phyloP scores from a whole-genome alignment of 2,329 filamentous ascomycete genomes.

The Aureobasidium lini region DNA sequence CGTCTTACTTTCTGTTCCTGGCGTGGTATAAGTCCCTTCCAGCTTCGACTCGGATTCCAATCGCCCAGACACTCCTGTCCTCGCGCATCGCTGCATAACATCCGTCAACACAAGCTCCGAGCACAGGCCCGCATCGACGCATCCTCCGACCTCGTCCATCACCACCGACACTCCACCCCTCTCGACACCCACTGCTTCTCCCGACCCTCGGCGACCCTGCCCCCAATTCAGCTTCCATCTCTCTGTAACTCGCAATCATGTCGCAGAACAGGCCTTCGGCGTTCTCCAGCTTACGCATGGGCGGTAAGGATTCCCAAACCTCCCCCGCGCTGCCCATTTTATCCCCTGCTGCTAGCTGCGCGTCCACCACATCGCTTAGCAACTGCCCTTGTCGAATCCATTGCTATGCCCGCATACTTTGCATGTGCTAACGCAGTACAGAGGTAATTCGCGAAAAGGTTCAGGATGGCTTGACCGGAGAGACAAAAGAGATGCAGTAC shows the following conservation, averaged over 20 bases:
- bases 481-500: slow-evolving; percentile 94
- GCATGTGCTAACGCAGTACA: slow-evolving; percentile 39
- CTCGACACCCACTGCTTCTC: background rate
- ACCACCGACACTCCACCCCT: background rate
- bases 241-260: slow-evolving; percentile 47
- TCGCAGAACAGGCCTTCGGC: slow-evolving; percentile 86
- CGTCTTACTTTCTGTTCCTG: background rate
- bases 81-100: slow-evolving; percentile 9
- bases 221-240: background rate
- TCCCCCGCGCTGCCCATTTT: slow-evolving; percentile 17
- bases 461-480: slow-evolving; percentile 93
- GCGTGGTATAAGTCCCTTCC: background rate
- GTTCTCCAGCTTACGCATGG: slow-evolving; percentile 87
- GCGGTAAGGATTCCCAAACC: slow-evolving; percentile 60
- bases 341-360: slow-evolving; percentile 8
- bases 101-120: slow-evolving; percentile 12
- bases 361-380: background rate
- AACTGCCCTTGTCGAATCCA: background rate
- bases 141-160: slow-evolving; percentile 5
- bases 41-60: background rate
- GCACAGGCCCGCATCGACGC: slow-evolving; percentile 12
- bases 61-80: background rate
- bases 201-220: background rate
- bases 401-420: slow-evolving; percentile 15
- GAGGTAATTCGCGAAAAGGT: slow-evolving; percentile 99